Conservation (phyloP, 345 rosid genomes). For the Zanthoxylum bungeanum region DNA sequence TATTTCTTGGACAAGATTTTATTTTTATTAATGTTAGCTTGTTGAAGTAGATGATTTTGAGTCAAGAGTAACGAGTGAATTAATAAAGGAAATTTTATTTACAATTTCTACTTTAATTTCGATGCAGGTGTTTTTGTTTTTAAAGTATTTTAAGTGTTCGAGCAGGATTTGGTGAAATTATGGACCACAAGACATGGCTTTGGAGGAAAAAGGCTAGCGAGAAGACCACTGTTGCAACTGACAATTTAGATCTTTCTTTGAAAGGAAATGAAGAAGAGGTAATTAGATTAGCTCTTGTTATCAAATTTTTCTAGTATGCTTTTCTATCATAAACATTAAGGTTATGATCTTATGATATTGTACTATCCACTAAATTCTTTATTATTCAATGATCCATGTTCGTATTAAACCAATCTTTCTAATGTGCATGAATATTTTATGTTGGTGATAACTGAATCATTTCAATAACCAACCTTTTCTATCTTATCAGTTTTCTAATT, state of each 20-base stretch:
- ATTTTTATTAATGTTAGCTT: neutral
- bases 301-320: neutral
- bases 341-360: neutral
- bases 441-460: neutral
- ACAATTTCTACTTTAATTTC: neutral
- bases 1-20: neutral
- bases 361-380: neutral
- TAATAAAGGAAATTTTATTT: too few species aligned
- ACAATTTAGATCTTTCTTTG: slow-evolving; percentile 26
- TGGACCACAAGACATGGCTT: slow-evolving; percentile 83
- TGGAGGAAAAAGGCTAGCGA: slow-evolving; percentile 82
- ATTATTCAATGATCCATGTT: neutral
- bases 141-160: slow-evolving; percentile 1
- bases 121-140: slow-evolving; percentile 17
- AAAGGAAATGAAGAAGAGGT: slow-evolving; percentile 62
- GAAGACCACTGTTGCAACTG: slow-evolving; percentile 41
- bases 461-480: neutral
- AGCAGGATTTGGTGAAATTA: slow-evolving; percentile 22
- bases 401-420: too few species aligned
- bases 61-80: neutral
- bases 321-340: neutral
- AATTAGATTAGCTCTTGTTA: too few species aligned
- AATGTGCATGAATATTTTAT: too few species aligned
- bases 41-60: slow-evolving; percentile 1
- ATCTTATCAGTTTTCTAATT: neutral